Evolutionary conservation across 139 green algal genomes (phyloP).

Genomic region (Haematococcus sp.): DNA sequence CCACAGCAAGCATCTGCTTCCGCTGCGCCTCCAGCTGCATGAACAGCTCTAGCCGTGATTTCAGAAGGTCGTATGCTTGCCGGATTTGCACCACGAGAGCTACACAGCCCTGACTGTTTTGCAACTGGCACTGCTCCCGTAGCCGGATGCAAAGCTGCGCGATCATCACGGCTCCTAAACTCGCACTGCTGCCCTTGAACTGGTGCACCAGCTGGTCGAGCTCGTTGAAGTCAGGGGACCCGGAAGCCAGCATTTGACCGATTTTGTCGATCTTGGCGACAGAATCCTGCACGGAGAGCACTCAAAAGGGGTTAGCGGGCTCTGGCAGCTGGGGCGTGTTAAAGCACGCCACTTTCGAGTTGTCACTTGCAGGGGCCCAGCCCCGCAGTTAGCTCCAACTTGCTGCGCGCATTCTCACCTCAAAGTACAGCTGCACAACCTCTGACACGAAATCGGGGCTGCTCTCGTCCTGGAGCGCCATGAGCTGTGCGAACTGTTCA

Average conservation of each 20-base stretch:
- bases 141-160: conserved; percentile 65
- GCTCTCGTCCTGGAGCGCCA: conserved; percentile 79
- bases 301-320: background rate
- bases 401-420: conserved; percentile 26
- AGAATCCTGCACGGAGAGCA: conserved; percentile 34
- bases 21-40: conserved; percentile 57
- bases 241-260: conserved; percentile 29
- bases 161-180: conserved; percentile 55
- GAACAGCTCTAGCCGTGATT: conserved; percentile 55
- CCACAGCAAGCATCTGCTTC: conserved; percentile 25
- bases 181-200: conserved; percentile 84
- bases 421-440: conserved; percentile 81
- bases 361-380: no score
- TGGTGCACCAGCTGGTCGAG: conserved; percentile 82
- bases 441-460: conserved; percentile 82
- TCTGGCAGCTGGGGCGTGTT: background rate
- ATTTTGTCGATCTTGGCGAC: conserved; percentile 63
- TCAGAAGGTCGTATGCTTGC: conserved; percentile 37
- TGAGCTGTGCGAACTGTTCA: conserved; percentile 80
- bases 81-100: conserved; percentile 27
- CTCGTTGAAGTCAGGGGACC: conserved; percentile 49
- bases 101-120: conserved; percentile 25
- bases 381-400: no score
- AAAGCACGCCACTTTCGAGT: background rate
- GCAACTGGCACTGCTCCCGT: conserved; percentile 58